A percentile compares a stretch with the other conserved stretches of the same genome.
phyloP scores from a whole-genome alignment of 768 basidiomycete genomes.

The Pisolithus tinctorius region DNA sequence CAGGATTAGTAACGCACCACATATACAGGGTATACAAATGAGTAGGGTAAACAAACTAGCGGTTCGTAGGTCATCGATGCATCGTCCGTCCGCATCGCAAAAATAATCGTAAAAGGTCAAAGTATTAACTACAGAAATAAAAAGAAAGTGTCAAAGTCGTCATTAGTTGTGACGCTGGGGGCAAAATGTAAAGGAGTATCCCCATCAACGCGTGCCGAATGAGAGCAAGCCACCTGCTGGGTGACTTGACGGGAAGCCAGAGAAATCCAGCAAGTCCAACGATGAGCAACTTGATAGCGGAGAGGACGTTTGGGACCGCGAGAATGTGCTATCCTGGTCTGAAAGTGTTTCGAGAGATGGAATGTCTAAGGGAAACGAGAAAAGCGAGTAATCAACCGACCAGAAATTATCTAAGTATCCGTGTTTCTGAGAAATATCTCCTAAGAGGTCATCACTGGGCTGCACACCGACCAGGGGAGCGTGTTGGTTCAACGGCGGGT shows the following conservation, averaged over 20 bases:
- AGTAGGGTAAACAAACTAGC: background rate
- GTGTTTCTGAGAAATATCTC: background rate
- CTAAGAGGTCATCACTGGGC: conserved; percentile 1
- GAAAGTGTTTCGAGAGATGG: conserved; percentile 10
- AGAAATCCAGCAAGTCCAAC: conserved; percentile 8
- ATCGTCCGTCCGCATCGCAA: too few species aligned
- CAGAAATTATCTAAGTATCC: conserved; percentile 2
- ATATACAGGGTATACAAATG: background rate
- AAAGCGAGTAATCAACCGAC: conserved; percentile 1
- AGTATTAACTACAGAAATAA: too few species aligned
- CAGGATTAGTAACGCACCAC: background rate
- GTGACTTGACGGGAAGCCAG: conserved; percentile 3
- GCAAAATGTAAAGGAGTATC: background rate
- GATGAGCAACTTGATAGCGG: conserved; percentile 19
- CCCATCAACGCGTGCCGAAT: conserved; percentile 13
- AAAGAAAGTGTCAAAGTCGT: too few species aligned
- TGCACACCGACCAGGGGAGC: background rate
- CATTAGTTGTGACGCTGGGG: background rate
- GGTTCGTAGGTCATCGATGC: background rate
- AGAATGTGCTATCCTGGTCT: conserved; percentile 10
- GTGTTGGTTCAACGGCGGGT: conserved; percentile 4
- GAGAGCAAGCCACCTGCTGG: conserved; percentile 8
- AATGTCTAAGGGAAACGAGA: conserved; percentile 6
- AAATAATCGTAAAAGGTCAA: too few species aligned
- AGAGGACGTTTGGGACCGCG: conserved; percentile 16